phyloP scores from a whole-genome alignment of 1,284 basidiomycete genomes.

The Apiotrichum sp. region DNA sequence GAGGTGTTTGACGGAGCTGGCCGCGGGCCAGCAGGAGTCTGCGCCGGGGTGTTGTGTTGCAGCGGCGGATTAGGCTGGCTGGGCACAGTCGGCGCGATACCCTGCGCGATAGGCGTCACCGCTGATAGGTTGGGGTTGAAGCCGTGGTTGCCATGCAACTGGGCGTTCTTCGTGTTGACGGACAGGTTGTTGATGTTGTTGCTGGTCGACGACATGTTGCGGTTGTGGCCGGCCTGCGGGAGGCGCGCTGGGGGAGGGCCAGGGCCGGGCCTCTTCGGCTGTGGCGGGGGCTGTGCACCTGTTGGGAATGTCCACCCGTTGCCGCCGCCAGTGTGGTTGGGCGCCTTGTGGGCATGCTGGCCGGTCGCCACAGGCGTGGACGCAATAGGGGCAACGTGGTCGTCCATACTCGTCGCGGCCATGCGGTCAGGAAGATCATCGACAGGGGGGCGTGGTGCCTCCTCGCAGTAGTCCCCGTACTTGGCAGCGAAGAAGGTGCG shows the following conservation, averaged over 20 bases:
- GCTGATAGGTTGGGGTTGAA: background rate
- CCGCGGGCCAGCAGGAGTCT: background rate
- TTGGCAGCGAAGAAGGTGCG: slow-evolving; percentile 80
- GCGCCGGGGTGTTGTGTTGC: background rate
- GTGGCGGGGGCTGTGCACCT: background rate
- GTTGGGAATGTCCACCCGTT: slow-evolving; percentile 1
- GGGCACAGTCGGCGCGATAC: slow-evolving; percentile 7
- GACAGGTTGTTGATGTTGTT: background rate
- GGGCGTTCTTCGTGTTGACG: background rate
- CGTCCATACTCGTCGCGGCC: slow-evolving; percentile 1
- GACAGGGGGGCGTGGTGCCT: slow-evolving; percentile 54
- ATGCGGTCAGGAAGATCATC: slow-evolving; percentile 58
- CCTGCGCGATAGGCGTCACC: slow-evolving; percentile 2
- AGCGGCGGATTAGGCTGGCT: background rate
- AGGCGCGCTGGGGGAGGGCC: background rate
- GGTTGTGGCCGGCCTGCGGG: background rate
- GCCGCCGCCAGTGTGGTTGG: slow-evolving; percentile 1
- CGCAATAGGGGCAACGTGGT: slow-evolving; percentile 15
- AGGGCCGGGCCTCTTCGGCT: background rate
- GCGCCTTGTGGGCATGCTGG: background rate
- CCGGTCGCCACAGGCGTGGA: background rate
- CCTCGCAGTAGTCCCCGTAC: slow-evolving; percentile 80
- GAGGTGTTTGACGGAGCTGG: slow-evolving; percentile 40
- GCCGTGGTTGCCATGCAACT: background rate
- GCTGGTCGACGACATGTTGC: slow-evolving; percentile 1